A percentile compares a stretch with the other conserved stretches of the same genome.
These are phyloP conservation scores for Aureobasidium sp. DNA, from an alignment of 2,329 filamentous ascomycete species.

Conservation along the genomic window DNA sequence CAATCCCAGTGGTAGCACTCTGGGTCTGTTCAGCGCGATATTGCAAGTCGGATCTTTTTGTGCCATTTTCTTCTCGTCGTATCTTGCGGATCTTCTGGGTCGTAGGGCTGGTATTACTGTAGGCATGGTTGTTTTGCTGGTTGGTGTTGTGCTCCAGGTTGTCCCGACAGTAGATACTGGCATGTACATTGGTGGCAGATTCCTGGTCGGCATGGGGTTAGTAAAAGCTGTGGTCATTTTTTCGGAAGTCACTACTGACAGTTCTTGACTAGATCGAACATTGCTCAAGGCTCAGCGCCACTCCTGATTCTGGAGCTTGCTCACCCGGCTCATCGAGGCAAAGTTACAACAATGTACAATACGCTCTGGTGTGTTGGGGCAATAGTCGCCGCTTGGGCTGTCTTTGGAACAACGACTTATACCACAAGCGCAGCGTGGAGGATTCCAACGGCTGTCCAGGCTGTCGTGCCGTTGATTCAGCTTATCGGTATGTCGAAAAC, in stretches of 20 bases:
- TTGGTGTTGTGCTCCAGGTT: constrained; percentile 27
- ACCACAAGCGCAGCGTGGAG: constrained; percentile 43
- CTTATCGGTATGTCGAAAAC: neutral
- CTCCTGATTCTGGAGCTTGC: neutral
- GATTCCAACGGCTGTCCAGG: constrained; percentile 58
- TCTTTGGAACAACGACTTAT: constrained; percentile 14
- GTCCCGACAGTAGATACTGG: neutral
- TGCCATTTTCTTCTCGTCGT: constrained; percentile 1
- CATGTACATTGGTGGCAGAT: constrained; percentile 10
- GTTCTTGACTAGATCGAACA: neutral
- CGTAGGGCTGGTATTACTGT: constrained; percentile 42
- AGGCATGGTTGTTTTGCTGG: constrained; percentile 39
- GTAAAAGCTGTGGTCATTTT: neutral
- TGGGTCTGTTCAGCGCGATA: constrained; percentile 8
- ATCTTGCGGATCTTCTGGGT: constrained; percentile 39
- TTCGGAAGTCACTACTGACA: neutral
- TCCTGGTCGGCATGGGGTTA: neutral
- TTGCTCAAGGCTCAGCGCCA: neutral
- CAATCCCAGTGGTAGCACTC: neutral
- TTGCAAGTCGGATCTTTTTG: constrained; percentile 2
- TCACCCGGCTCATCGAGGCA: constrained; percentile 5
- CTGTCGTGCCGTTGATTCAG: constrained; percentile 55
- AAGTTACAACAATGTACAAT: constrained; percentile 8
- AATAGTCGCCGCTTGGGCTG: neutral
- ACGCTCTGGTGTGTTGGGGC: neutral